These are phyloP conservation scores for Leishmania guyanensis DNA, from an alignment of 208 protist species.

Conservation along the genomic window DNA sequence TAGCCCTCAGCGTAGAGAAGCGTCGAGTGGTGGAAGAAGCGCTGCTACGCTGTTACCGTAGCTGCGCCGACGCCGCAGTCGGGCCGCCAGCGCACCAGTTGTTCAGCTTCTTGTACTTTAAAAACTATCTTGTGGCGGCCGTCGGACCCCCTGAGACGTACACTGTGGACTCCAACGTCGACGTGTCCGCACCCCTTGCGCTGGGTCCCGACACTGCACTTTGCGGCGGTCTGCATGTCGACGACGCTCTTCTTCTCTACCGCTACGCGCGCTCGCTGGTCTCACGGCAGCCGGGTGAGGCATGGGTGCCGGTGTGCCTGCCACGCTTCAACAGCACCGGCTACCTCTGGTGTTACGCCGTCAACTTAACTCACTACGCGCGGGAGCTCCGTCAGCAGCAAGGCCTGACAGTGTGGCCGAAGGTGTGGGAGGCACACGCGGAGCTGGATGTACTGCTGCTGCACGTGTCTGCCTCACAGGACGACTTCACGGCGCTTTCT, in stretches of 20 bases:
- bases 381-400: conserved; percentile 20
- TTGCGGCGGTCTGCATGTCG: conserved; percentile 37
- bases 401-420: conserved; percentile 17
- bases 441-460: conserved; percentile 46
- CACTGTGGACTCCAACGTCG: not conserved
- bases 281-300: conserved; percentile 54
- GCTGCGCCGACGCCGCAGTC: conserved; percentile 12
- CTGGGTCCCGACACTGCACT: conserved; percentile 15
- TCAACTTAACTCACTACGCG: conserved; percentile 29
- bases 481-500: conserved; percentile 37
- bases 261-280: conserved; percentile 58
- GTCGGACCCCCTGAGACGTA: conserved; percentile 34
- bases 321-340: conserved; percentile 70
- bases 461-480: conserved; percentile 45
- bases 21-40: conserved; percentile 25
- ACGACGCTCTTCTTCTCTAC: conserved; percentile 65
- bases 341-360: conserved; percentile 83
- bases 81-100: conserved; percentile 39
- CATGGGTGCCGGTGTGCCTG: conserved; percentile 79
- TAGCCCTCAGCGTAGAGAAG: conserved; percentile 20
- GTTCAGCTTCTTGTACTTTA: conserved; percentile 36
- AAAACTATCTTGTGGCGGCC: conserved; percentile 22
- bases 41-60: conserved; percentile 21
- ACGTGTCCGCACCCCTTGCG: conserved; percentile 4
- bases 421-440: conserved; percentile 14